These are phyloP conservation scores for Hypoxylon sp. DNA, from an alignment of 2,329 filamentous ascomycete genomes.

Conservation along the genomic window DNA sequence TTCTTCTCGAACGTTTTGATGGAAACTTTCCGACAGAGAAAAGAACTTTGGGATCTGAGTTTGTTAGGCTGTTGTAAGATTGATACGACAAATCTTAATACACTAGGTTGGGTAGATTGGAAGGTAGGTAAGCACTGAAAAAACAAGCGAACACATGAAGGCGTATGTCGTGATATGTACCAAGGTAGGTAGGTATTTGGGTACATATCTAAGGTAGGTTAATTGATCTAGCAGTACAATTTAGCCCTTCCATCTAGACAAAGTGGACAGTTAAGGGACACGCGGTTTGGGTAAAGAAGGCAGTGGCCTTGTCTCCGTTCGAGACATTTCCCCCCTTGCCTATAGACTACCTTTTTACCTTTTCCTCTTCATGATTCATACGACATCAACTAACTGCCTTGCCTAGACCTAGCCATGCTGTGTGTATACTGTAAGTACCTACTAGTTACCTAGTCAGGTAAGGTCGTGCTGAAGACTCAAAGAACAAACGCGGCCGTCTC, in stretches of 20 bases:
- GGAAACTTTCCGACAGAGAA: no score
- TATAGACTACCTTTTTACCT: neutral
- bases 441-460: neutral
- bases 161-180: neutral
- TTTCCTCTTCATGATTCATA: constrained; percentile 4
- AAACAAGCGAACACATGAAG: no score
- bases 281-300: neutral
- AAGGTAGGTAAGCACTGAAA: neutral
- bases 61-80: no score
- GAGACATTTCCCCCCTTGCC: neutral
- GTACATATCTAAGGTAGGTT: no score
- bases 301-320: neutral
- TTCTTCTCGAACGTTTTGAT: no score
- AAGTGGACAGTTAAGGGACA: neutral
- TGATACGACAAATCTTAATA: no score
- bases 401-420: neutral
- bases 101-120: no score
- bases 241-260: neutral
- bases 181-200: neutral
- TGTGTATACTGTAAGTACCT: neutral
- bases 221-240: neutral
- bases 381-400: neutral
- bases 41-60: no score
- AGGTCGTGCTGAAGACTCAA: no score
- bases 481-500: constrained; percentile 63